These are phyloP conservation scores for Periglandula ipomoeae DNA, from an alignment of 2,329 filamentous ascomycete species.

Conservation along the genomic window DNA sequence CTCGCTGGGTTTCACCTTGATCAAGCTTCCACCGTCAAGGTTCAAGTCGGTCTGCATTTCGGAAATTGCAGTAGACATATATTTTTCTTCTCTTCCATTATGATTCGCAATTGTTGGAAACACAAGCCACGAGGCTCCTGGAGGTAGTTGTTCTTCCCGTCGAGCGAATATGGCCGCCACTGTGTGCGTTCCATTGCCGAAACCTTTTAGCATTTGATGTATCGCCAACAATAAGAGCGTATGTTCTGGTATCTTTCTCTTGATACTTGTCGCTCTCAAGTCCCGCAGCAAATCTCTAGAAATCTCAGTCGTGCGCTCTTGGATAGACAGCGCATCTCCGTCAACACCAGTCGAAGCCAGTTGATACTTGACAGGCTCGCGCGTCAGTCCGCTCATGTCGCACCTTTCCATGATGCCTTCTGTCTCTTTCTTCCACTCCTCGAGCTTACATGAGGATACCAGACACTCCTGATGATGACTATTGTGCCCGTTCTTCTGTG, in stretches of 20 bases:
- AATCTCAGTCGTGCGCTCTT: background rate
- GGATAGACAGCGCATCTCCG: background rate
- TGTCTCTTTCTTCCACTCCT: background rate
- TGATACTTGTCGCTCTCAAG: background rate
- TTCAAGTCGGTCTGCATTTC: background rate
- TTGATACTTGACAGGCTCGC: constrained; percentile 1
- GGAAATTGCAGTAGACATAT: background rate
- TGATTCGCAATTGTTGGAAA: background rate
- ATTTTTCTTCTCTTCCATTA: background rate
- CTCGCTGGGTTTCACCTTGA: background rate
- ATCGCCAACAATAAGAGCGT: background rate
- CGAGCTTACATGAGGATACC: background rate
- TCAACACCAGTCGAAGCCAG: background rate
- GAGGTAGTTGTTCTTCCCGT: background rate
- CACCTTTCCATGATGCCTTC: background rate
- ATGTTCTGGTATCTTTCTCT: background rate
- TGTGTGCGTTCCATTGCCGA: constrained; percentile 1
- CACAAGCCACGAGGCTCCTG: background rate
- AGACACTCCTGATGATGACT: too few relatives aligned
- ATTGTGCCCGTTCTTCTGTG: background rate
- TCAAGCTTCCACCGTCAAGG: background rate
- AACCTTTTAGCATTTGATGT: constrained; percentile 1
- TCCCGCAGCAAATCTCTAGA: background rate
- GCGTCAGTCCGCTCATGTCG: constrained; percentile 1
- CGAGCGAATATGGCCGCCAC: background rate